A percentile compares a stretch with the other conserved stretches of the same genome.
Evolutionary conservation across 2,329 filamentous ascomycete genomes (phyloP).

Genomic region (Bipolaris cookei): DNA sequence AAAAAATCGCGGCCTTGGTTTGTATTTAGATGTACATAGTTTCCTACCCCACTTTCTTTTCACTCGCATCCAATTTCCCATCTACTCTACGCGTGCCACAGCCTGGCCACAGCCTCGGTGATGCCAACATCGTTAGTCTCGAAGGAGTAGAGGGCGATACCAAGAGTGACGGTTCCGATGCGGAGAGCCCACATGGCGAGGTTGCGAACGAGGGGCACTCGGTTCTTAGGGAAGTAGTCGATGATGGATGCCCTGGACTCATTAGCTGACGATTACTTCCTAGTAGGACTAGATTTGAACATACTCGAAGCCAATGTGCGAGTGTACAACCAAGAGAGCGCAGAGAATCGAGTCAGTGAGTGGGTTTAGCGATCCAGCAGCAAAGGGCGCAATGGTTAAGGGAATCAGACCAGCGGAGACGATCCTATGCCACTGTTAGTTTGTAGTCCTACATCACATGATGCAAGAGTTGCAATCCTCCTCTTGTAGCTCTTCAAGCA

Average conservation of each 20-base stretch:
- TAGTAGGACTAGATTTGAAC: slow-evolving; percentile 30
- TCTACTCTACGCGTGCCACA: slow-evolving; percentile 76
- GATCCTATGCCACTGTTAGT: slow-evolving; percentile 46
- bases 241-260: slow-evolving; percentile 70
- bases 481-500: slow-evolving; percentile 3
- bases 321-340: slow-evolving; percentile 84
- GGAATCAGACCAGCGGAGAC: slow-evolving; percentile 83
- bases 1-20: background rate
- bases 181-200: slow-evolving; percentile 80
- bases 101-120: slow-evolving; percentile 83
- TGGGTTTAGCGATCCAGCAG: slow-evolving; percentile 88
- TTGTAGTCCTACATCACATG: background rate
- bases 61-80: background rate
- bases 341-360: slow-evolving; percentile 85
- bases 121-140: slow-evolving; percentile 98
- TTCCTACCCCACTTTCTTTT: slow-evolving; percentile 16
- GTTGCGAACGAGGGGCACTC: slow-evolving; percentile 71
- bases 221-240: slow-evolving; percentile 83
- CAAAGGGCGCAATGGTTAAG: slow-evolving; percentile 88
- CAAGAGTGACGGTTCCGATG: slow-evolving; percentile 77
- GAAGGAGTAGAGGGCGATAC: slow-evolving; percentile 93
- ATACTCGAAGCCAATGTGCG: slow-evolving; percentile 91
- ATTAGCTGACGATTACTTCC: slow-evolving; percentile 12
- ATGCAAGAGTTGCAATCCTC: background rate
- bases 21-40: slow-evolving; percentile 14